Evolutionary conservation across 2,329 filamentous ascomycete genomes (phyloP), one percentile per base, ranked within the genome.

Genomic region (Fusarium devonianum): DNA sequence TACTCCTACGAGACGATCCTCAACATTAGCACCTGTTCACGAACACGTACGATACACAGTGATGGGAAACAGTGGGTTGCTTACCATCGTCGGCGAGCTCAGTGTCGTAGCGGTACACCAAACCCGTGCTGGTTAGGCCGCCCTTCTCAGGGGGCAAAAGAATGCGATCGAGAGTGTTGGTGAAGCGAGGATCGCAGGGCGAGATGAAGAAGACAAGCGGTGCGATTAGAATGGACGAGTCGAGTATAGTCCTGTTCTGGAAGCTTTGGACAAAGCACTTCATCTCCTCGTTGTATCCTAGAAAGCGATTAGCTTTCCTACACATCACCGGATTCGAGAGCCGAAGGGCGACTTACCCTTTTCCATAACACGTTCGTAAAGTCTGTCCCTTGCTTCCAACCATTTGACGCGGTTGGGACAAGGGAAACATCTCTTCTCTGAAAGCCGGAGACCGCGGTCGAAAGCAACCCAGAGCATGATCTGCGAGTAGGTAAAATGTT

Each of bases 391-490:
- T 3, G 83, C 81, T 36, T 77, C 77, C 29, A 88, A 72, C 89
- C 89, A 92, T 38, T 81, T 78, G 29, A 68, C 69, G 3, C 87
- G 79, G 62, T 88, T 86, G 2, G 87, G 88, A 53, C 89, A 92
- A 0, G 89, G 88, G 16, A 92, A 80, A 61, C 85, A 88, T 44
- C 89, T 77, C 71, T 91, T 92, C 13, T 92, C 88, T 4, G 87
- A 78, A 1, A 92, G 79, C 2, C 89, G 86, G 10, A 92, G 73
- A 8, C 86, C 88, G 5, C 88, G 84, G 67, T 92, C 89, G 55
- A 92, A 84, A 13, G 88, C 87, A 4, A 92, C 89, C 89, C 88
- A 92, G 16, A 92, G 78, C 85, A 92, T 89, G 56, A 92, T 80
- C 67, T 92, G 90, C n/a, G 86, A 89, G 71, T 92, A 92, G 11